Conservation (phyloP, 495 filamentous ascomycete species). For the Chaetomium tenue region DNA sequence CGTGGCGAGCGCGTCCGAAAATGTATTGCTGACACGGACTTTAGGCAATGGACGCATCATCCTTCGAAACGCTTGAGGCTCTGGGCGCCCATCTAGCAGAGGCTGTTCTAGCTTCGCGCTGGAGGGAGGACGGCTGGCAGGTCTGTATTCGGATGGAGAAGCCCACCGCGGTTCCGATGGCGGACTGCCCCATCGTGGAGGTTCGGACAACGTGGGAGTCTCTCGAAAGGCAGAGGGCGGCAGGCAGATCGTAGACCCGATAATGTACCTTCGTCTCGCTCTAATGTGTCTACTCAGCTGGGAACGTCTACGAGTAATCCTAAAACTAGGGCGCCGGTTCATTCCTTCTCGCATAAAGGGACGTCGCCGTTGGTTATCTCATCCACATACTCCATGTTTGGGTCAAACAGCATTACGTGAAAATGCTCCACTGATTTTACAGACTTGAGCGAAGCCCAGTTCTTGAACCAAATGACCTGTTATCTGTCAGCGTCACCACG, state of each 20-base stretch:
- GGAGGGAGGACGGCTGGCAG: constrained; percentile 34
- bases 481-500: not conserved
- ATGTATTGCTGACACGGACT: constrained; percentile 21
- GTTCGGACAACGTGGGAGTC: constrained; percentile 35
- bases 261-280: not conserved
- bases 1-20: not conserved
- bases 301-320: not conserved
- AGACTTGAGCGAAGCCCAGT: constrained; percentile 77
- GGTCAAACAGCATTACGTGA: constrained; percentile 82
- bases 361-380: constrained; percentile 75
- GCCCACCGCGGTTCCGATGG: constrained; percentile 57
- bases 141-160: constrained; percentile 56
- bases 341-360: constrained; percentile 47
- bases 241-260: not conserved
- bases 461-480: constrained; percentile 86
- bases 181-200: constrained; percentile 57
- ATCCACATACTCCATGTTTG: constrained; percentile 64
- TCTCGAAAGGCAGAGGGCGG: not conserved
- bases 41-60: constrained; percentile 55
- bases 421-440: constrained; percentile 91
- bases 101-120: constrained; percentile 32
- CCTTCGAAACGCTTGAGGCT: constrained; percentile 63
- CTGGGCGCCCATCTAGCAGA: constrained; percentile 50
- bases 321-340: not conserved
- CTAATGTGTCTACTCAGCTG: constrained; percentile 1